phyloP scores from a whole-genome alignment of 2,329 filamentous ascomycete genomes.

The Cladosporium sphaerospermum region DNA sequence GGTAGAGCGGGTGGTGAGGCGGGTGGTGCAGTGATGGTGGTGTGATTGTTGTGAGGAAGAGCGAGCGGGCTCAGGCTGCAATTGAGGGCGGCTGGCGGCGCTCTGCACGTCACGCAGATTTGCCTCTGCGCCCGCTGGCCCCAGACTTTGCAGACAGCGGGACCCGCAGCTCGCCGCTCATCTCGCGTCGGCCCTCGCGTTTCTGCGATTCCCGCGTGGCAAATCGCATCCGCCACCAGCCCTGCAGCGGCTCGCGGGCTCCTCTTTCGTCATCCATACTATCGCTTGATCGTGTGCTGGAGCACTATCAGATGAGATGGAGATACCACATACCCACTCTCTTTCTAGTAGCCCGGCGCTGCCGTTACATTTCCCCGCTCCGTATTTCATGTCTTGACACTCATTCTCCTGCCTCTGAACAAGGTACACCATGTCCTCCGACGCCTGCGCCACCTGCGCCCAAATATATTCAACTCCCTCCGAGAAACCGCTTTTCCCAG shows the following conservation, averaged over 20 bases:
- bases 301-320: no score
- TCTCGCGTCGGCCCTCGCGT: not conserved
- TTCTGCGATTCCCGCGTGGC: not conserved
- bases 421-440: conserved; percentile 5
- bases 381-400: no score
- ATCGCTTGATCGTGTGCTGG: no score
- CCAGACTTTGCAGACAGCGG: not conserved
- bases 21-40: not conserved
- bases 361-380: no score
- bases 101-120: not conserved
- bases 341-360: no score
- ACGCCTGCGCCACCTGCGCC: conserved; percentile 30
- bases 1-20: not conserved
- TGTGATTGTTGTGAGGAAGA: conserved; percentile 5
- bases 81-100: not conserved
- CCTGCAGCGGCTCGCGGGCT: no score
- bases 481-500: conserved; percentile 56
- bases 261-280: not conserved
- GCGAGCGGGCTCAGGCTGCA: not conserved
- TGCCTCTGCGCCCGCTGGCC: not conserved
- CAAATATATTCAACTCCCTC: conserved; percentile 24
- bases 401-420: not conserved
- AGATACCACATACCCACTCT: no score
- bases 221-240: not conserved
- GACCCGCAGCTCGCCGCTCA: not conserved